Base-by-base conservation (phyloP, 805 yeast species). In the Pichia occidentalis region DNA sequence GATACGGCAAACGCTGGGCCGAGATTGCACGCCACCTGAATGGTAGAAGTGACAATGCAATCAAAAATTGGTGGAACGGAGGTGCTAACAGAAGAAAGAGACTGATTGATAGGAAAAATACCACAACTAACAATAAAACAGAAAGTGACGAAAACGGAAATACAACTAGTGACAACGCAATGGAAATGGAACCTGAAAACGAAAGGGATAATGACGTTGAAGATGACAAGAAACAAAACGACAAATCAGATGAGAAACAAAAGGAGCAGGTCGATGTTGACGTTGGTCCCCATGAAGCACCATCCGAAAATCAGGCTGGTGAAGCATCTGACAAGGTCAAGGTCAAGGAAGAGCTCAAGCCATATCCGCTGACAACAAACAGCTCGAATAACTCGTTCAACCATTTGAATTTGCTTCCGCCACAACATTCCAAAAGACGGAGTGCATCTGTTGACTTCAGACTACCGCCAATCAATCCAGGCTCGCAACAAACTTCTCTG, bases 31-130 rank as follows among this genome's bases (percentile, higher is more conserved):
- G 95, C 36, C 94, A 85, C 59, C 63, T 86, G 41, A 80, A 83
- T 45, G 95, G 95, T 2, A 67, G 96, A 37, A 72, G 82, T n/a
- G 96, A 86, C 59, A 86, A 85, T 57, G 87, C 95, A 16, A 85
- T 85, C 51, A 85, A 85, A 56, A 87, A 87, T 61, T 87, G 95
- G 95, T 86, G 95, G 95, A 85, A 85, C 54, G 95, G 95, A 4
- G 94, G 95, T 7, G 90, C 94, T 11, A 85, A 84, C 56, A 68
- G 94, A 43, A 66, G 95, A 44, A 71, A 92, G 51, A 64, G 86
- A 46, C 68, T 37, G 9, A 33, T 17, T 24, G 39, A 34, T 11
- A 37, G 29, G 14, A 34, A 26, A 11, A n/a, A n/a, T 19, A 20
- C 70, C 43, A 35, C 52, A 34, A n/a, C n/a, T n/a, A n/a, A n/a